Evolutionary conservation across 768 basidiomycete genomes (phyloP).

Genomic region (Leccinum subtestaceum): DNA sequence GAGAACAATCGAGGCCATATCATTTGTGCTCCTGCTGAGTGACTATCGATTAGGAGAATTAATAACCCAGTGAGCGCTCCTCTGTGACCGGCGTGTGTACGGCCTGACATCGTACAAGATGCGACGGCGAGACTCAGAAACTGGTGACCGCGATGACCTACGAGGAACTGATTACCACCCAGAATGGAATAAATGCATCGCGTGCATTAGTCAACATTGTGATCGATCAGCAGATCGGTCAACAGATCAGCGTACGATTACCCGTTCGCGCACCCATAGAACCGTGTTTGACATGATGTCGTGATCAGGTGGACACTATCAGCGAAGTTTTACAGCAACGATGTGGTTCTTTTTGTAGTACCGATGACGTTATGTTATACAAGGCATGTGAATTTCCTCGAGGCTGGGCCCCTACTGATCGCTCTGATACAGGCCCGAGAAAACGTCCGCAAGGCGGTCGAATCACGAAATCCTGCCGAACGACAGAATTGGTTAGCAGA

Average conservation of each 20-base stretch:
- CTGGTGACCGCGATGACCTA: constrained; percentile 71
- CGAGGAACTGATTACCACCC: constrained; percentile 81
- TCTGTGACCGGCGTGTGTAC: not conserved
- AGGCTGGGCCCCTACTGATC: constrained; percentile 4
- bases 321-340: constrained; percentile 91
- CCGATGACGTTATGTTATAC: constrained; percentile 97
- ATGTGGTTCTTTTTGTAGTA: constrained; percentile 96
- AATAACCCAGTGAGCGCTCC: constrained; percentile 63
- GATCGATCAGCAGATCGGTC: constrained; percentile 97
- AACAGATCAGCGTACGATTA: constrained; percentile 82
- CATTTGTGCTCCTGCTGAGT: constrained; percentile 86
- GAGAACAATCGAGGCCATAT: constrained; percentile 90
- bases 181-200: constrained; percentile 84
- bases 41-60: constrained; percentile 90
- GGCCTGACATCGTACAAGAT: constrained; percentile 43
- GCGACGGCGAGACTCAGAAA: constrained; percentile 69
- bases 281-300: constrained; percentile 7
- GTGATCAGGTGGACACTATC: constrained; percentile 84
- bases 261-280: not conserved
- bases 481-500: constrained; percentile 79
- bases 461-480: constrained; percentile 71
- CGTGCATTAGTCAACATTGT: constrained; percentile 90
- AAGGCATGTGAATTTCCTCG: constrained; percentile 53
- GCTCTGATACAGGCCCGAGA: constrained; percentile 71
- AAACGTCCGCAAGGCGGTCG: constrained; percentile 85